phyloP scores from a whole-genome alignment of 768 basidiomycete genomes.

The Termitomyces sp. region DNA sequence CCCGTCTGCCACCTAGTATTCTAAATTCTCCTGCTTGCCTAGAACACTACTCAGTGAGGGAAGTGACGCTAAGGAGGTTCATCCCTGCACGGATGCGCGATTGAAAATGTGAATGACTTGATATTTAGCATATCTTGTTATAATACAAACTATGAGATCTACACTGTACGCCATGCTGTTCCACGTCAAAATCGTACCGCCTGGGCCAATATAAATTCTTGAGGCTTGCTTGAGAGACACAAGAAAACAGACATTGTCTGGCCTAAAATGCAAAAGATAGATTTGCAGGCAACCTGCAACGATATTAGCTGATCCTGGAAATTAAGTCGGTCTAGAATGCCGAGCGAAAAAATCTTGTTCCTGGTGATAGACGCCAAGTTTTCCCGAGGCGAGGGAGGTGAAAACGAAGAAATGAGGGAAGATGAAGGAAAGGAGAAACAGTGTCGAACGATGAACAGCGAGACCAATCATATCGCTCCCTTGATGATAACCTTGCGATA shows the following conservation, averaged over 20 bases:
- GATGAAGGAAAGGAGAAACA: slow-evolving; percentile 13
- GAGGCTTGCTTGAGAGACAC: slow-evolving; percentile 5
- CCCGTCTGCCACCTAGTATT: slow-evolving; percentile 43
- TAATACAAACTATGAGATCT: slow-evolving; percentile 6
- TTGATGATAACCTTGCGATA: slow-evolving; percentile 86
- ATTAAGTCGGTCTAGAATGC: slow-evolving; percentile 4
- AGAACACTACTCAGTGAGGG: slow-evolving; percentile 72
- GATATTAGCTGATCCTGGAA: slow-evolving; percentile 7
- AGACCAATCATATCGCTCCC: slow-evolving; percentile 71
- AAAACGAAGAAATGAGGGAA: slow-evolving; percentile 17
- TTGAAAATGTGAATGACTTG: slow-evolving; percentile 27
- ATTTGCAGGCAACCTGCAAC: slow-evolving; percentile 9
- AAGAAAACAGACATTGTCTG: background rate
- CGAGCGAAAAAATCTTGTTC: slow-evolving; percentile 4
- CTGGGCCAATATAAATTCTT: background rate
- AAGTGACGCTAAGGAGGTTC: slow-evolving; percentile 81
- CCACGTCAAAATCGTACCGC: background rate
- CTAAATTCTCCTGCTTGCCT: slow-evolving; percentile 73
- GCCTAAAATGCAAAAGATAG: slow-evolving; percentile 3
- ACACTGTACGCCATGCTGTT: background rate
- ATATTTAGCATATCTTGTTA: slow-evolving; percentile 4
- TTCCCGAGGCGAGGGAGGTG: slow-evolving; percentile 11
- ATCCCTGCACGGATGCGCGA: slow-evolving; percentile 92
- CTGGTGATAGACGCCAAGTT: background rate
- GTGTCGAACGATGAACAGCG: background rate